These are phyloP conservation scores for Carex pumila DNA, from an alignment of 176 grass and related monocot species.

Conservation along the genomic window DNA sequence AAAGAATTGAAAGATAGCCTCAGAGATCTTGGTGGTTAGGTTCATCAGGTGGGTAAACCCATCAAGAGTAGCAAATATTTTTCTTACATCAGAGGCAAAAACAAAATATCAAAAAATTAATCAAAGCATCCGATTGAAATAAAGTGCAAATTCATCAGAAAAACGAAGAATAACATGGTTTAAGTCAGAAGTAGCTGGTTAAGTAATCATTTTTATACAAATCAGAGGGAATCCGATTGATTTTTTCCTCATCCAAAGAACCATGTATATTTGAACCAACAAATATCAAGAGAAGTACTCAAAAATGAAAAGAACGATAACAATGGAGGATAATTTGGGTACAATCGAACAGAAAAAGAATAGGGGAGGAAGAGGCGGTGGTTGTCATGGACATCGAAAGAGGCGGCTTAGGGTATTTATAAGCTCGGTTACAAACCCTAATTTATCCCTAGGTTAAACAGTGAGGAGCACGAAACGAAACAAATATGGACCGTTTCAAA, in stretches of 20 bases:
- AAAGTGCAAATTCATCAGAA: background rate
- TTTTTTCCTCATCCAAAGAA: constrained; percentile 23
- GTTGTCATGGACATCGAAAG: background rate
- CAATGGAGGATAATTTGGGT: background rate
- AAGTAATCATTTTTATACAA: constrained; percentile 15
- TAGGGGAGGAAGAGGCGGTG: background rate
- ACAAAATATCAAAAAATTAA: background rate
- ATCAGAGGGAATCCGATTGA: constrained; percentile 28
- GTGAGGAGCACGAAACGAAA: background rate
- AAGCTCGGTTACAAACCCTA: background rate
- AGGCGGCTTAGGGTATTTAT: background rate
- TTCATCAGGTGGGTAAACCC: constrained; percentile 18
- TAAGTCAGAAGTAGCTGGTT: constrained; percentile 28
- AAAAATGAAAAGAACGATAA: background rate
- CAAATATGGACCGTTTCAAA: background rate
- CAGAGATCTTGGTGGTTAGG: constrained; percentile 29
- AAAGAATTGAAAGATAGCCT: background rate
- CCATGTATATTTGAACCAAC: background rate
- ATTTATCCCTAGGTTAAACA: background rate
- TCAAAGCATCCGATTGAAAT: background rate
- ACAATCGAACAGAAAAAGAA: background rate
- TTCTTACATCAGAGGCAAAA: constrained; percentile 20
- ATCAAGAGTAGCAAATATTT: constrained; percentile 33
- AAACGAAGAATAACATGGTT: background rate
- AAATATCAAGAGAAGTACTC: background rate